Base-by-base conservation (phyloP, 371 early-diverging fungal species). In the Mortierella polycephala region DNA sequence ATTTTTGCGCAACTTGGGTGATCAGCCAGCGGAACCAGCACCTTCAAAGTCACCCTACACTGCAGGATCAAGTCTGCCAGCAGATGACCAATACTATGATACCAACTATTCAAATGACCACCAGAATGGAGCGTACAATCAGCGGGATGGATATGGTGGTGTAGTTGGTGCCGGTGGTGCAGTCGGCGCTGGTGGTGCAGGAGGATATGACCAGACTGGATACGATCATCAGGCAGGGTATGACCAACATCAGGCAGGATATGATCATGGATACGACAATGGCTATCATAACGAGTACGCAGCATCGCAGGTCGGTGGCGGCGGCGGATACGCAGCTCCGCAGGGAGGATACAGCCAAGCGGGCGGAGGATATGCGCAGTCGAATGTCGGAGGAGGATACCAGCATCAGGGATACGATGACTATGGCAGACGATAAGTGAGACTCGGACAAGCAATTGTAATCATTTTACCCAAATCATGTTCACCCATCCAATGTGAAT, bases 31-130 rank as follows among this genome's bases (percentile, higher is more conserved):
- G 10, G 67, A 62, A n/a, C 72, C 77, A 30, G 68, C 77, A n/a
- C 55, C 70, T 20, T 57, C 71, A 21, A 75, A 75, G 45, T 67
- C 77, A 7, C 72, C 77, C n/a, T 77, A 71, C 62, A 69, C 41
- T 30, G 71, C 70, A 5, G 53, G 45, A 13, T 60, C 57, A 10
- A 23, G 52, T 7, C 23, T 64, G 21, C 62, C 66, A 1, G 50
- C 57, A 6, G 77, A 77, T 2, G 72, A 77, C 9, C 76, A 66
- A 54, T 77, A 77, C 61, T 77, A 77, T 57, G 77, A 68, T 45
- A 37, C 57, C 42, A 57, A 52, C 40, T 71, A 77, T 60, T 42
- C 62, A 18, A 60, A 67, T n/a, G 71, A 71, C 44, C 52, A 50
- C 18, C 51, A 51, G 20, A 14, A 51, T 5, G 51, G 53, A 13